Evolutionary conservation across 164 flowering plant species (phyloP), one percentile per base, ranked within the genome.

Genomic region (Houttuynia cordata): DNA sequence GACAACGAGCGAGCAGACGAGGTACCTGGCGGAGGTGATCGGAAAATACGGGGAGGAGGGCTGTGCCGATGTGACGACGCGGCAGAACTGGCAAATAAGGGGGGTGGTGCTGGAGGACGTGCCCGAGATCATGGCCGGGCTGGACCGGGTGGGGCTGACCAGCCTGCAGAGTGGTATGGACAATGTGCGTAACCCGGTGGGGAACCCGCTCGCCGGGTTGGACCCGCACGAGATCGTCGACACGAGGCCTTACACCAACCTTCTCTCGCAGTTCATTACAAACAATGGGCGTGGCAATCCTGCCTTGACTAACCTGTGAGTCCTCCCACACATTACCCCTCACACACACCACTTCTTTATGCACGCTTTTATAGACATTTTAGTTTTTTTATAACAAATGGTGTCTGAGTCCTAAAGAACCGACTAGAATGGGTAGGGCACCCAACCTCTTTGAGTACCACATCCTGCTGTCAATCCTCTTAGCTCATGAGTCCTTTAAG

Each of bases 101-200:
- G 98, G 98, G 0, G 96, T 89, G 30, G 82, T 75, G 10, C 67
- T 92, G 60, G 84, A 87, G 39, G 83, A 92, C 66, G 98, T 89
- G 56, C 98, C 97, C 0, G 98, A 81, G 59, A 86, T 89, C 52
- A 62, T 89, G 0, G 80, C 79, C 64, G 97, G 97, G 13, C 80
- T 92, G 8, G 79, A 58, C 3, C 70, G 74, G 61, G 97, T 92
- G 59, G 98, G 97, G 17, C 72, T 89, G 59, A 89, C 91, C 0
- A 87, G 97, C 71, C 76, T 92, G 24, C 98, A 92, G 77, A 92
- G 98, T 68, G 98, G 98, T 9, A 92, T 92, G 97, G 98, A 92
- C 80, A 89, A 89, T 73, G 98, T 89, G 30, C 74, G 98, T 63
- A 92, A 92, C 63, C 91, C 98, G 0, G 98, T 89, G 20, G 98